These are phyloP conservation scores for Prosopis cineraria DNA, from an alignment of 306 rosid genomes.

Conservation along the genomic window DNA sequence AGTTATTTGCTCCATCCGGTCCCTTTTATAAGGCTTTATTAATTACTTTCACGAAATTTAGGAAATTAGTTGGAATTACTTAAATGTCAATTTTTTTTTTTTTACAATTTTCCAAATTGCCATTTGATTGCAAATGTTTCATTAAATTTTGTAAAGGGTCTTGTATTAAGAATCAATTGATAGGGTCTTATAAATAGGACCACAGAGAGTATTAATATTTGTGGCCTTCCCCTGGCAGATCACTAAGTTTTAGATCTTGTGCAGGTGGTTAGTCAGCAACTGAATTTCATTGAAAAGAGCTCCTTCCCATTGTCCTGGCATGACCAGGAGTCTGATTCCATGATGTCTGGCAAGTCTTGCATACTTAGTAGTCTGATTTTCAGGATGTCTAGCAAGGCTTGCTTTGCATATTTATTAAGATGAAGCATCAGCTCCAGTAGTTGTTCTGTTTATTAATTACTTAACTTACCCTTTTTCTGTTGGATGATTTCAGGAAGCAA, in stretches of 20 bases:
- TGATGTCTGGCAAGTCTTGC: conserved; percentile 40
- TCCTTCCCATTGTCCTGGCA: conserved; percentile 33
- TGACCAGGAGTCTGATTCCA: conserved; percentile 57
- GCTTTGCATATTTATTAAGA: conserved; percentile 9
- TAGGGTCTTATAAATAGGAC: too few species aligned
- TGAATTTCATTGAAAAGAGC: conserved; percentile 77
- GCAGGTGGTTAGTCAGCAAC: conserved; percentile 84
- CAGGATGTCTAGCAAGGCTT: conserved; percentile 35
- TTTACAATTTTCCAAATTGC: too few species aligned
- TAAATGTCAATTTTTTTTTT: too few species aligned
- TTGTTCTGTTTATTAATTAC: conserved; percentile 20
- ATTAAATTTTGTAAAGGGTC: too few species aligned
- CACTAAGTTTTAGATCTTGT: conserved; percentile 23
- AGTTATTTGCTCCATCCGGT: too few species aligned
- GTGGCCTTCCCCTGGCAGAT: background rate
- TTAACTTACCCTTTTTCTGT: background rate
- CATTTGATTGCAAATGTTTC: too few species aligned
- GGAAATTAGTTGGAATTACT: too few species aligned
- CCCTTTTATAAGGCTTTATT: too few species aligned
- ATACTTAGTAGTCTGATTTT: conserved; percentile 39
- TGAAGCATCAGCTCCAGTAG: conserved; percentile 6
- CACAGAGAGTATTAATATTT: too few species aligned
- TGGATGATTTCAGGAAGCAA: conserved; percentile 55
- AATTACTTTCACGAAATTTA: too few species aligned
- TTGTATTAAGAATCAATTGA: too few species aligned